Evolutionary conservation across 148 eudicot species (phyloP).

Genomic region (Persicaria maculosa): DNA sequence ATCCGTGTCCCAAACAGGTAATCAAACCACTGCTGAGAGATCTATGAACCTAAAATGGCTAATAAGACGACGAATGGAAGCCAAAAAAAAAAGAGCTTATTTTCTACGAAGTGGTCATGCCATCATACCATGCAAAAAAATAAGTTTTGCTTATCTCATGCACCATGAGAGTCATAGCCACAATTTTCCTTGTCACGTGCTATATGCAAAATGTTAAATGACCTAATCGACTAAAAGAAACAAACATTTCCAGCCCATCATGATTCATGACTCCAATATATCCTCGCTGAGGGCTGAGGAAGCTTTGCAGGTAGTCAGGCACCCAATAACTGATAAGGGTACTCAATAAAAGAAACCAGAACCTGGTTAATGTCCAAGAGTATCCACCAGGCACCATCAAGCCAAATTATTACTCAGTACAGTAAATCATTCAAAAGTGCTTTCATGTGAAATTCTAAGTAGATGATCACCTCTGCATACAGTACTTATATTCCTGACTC

Average conservation of each 20-base stretch:
- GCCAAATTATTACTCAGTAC: too few species aligned
- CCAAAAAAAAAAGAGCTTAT: not conserved
- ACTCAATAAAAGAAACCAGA: too few species aligned
- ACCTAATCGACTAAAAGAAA: not conserved
- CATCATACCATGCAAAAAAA: not conserved
- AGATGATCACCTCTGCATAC: conserved; percentile 64
- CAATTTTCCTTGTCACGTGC: not conserved
- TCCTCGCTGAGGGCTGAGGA: too few species aligned
- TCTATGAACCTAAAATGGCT: not conserved
- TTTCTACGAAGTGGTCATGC: not conserved
- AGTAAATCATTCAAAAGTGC: not conserved
- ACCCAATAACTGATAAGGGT: too few species aligned
- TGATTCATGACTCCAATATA: not conserved
- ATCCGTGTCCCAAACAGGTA: not conserved
- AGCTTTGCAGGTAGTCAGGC: too few species aligned
- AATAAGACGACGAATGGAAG: not conserved
- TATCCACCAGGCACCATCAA: too few species aligned
- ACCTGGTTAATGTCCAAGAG: too few species aligned
- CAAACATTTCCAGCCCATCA: not conserved
- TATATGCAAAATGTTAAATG: not conserved
- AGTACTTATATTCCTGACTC: conserved; percentile 84
- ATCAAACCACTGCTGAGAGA: not conserved
- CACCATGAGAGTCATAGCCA: not conserved
- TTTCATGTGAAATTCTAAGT: not conserved
- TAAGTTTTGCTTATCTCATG: not conserved